These are phyloP conservation scores for Metarhizium guizhouense DNA, from an alignment of 2,329 filamentous ascomycete species.

Conservation along the genomic window DNA sequence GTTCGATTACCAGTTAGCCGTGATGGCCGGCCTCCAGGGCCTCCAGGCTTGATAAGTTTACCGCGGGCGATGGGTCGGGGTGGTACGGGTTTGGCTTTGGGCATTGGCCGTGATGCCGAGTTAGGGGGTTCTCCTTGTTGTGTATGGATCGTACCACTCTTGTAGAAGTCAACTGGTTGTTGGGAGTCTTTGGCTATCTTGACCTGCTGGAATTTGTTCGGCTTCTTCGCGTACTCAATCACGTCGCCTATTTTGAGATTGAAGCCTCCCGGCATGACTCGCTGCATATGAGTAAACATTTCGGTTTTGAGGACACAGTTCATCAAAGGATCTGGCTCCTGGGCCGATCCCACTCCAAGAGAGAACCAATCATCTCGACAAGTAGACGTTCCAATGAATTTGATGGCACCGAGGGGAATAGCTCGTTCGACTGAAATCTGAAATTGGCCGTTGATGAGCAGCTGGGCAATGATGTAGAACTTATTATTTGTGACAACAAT, in stretches of 20 bases:
- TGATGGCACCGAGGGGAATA: constrained; percentile 78
- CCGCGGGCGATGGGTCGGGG: constrained; percentile 88
- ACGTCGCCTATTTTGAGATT: constrained; percentile 74
- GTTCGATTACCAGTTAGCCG: constrained; percentile 50
- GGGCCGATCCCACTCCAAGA: constrained; percentile 76
- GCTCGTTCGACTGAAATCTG: constrained; percentile 75
- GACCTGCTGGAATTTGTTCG: constrained; percentile 79
- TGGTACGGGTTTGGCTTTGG: constrained; percentile 76
- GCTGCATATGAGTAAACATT: constrained; percentile 85
- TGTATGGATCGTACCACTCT: constrained; percentile 86
- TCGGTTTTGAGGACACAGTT: constrained; percentile 96
- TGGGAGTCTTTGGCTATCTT: constrained; percentile 86
- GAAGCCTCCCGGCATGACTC: constrained; percentile 68
- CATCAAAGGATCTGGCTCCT: constrained; percentile 87
- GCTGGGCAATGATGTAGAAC: constrained; percentile 82
- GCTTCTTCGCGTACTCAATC: constrained; percentile 97
- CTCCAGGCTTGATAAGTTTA: constrained; percentile 83
- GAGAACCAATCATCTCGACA: constrained; percentile 96
- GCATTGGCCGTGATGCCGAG: constrained; percentile 75
- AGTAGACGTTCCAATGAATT: constrained; percentile 73
- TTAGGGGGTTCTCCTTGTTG: constrained; percentile 73
- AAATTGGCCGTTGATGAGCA: constrained; percentile 70
- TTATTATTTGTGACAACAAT: constrained; percentile 78
- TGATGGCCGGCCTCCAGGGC: constrained; percentile 72
- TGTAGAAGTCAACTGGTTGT: constrained; percentile 74